A percentile compares a stretch with the other conserved stretches of the same genome.
Evolutionary conservation across 257 asterid species (phyloP).

Genomic region (Ballota nigra): DNA sequence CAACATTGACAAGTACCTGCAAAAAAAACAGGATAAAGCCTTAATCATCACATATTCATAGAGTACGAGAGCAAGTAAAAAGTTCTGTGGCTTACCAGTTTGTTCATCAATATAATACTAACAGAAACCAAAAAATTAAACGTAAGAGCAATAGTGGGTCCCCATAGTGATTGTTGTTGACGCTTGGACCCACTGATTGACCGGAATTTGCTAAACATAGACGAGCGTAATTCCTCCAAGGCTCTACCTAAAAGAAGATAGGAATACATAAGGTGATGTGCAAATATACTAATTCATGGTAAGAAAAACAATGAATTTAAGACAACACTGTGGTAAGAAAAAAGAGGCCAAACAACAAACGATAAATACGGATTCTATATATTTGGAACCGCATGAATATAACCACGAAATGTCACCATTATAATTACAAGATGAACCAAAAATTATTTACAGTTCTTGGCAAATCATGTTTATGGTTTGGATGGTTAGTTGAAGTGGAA

Average conservation of each 20-base stretch:
- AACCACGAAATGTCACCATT: background rate
- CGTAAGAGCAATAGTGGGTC: conserved; percentile 81
- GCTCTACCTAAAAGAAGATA: conserved; percentile 63
- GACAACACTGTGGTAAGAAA: background rate
- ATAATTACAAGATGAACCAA: background rate
- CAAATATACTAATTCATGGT: background rate
- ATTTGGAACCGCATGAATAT: background rate
- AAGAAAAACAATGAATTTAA: background rate
- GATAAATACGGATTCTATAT: background rate
- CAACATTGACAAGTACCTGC: conserved; percentile 88
- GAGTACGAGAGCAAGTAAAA: conserved; percentile 8
- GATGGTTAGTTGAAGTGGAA: background rate
- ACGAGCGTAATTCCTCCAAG: conserved; percentile 78
- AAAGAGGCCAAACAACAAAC: background rate
- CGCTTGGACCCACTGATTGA: conserved; percentile 64
- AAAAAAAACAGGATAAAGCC: conserved; percentile 12
- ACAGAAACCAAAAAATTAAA: conserved; percentile 90
- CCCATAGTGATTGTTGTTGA: conserved; percentile 63
- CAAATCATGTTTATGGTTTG: background rate
- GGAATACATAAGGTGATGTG: conserved; percentile 11
- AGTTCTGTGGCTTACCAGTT: conserved; percentile 55
- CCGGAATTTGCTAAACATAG: conserved; percentile 66
- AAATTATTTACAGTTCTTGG: background rate
- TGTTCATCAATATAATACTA: conserved; percentile 89
- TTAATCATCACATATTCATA: background rate